phyloP scores from a whole-genome alignment of 140 eudicot species.

The Senecio squalidus region DNA sequence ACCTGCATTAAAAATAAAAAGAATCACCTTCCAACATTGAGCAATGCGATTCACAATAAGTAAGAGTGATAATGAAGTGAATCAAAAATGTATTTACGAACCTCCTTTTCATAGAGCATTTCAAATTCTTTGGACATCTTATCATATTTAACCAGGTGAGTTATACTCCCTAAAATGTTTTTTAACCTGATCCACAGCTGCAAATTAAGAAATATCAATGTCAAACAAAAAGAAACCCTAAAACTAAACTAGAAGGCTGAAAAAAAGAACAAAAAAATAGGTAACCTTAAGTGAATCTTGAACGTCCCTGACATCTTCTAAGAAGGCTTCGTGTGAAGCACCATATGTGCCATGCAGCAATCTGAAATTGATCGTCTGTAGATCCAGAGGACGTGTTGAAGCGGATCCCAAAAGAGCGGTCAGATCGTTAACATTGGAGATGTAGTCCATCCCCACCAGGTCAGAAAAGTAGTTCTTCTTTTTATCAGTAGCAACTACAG shows the following conservation, averaged over 20 bases:
- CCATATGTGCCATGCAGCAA: constrained; percentile 68
- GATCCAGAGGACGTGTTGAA: constrained; percentile 75
- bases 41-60: not conserved
- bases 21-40: not conserved
- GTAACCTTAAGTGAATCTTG: not conserved
- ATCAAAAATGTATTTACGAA: constrained; percentile 7
- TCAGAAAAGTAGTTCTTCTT: constrained; percentile 32
- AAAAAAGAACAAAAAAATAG: not conserved
- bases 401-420: constrained; percentile 51
- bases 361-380: constrained; percentile 64
- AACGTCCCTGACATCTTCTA: constrained; percentile 76
- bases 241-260: not conserved
- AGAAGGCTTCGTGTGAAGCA: constrained; percentile 80
- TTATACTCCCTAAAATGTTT: too few species aligned
- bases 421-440: constrained; percentile 36
- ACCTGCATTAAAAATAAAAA: constrained; percentile 29
- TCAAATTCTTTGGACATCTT: constrained; percentile 35
- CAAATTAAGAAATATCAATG: constrained; percentile 7
- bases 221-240: not conserved
- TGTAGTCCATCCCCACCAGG: constrained; percentile 38
- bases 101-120: constrained; percentile 41
- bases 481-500: constrained; percentile 32
- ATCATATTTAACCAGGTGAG: too few species aligned
- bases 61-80: not conserved
- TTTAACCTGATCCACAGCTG: constrained; percentile 48